These are phyloP conservation scores for Capronia americana DNA, from an alignment of 2,329 filamentous ascomycete genomes.

Conservation along the genomic window DNA sequence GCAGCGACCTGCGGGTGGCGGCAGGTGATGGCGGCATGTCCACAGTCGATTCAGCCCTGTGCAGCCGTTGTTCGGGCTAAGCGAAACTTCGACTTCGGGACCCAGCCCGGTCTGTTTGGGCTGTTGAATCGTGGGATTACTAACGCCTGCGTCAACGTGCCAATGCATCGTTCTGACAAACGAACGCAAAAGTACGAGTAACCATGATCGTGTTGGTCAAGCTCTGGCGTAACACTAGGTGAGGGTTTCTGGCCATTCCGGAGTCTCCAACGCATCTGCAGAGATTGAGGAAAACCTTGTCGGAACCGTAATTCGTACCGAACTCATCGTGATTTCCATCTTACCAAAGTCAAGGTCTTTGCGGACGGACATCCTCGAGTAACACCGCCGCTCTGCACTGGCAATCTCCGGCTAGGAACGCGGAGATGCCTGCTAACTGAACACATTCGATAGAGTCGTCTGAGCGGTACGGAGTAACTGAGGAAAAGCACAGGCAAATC, in stretches of 20 bases:
- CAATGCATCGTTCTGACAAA: constrained; percentile 13
- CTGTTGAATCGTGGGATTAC: constrained; percentile 1
- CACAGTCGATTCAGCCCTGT: constrained; percentile 2
- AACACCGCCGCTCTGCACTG: not conserved
- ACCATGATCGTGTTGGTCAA: not conserved
- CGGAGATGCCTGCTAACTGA: not conserved
- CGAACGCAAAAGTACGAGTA: constrained; percentile 5
- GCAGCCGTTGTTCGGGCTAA: not conserved
- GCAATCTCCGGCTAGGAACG: not conserved
- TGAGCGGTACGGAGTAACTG: not conserved
- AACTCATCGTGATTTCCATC: not conserved
- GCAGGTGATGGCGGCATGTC: not conserved
- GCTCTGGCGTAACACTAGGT: not conserved
- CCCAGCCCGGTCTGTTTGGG: not conserved
- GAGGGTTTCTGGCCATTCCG: not conserved
- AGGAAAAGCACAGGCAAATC: no score
- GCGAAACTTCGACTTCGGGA: not conserved
- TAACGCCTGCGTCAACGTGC: constrained; percentile 1
- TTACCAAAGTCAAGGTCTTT: not conserved
- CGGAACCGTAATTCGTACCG: not conserved
- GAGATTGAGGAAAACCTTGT: not conserved
- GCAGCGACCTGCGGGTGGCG: not conserved
- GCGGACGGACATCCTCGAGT: not conserved
- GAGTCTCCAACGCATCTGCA: not conserved
- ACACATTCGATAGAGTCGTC: not conserved